Base-by-base conservation (phyloP, 495 filamentous ascomycete genomes). In the Penicillium herquei region DNA sequence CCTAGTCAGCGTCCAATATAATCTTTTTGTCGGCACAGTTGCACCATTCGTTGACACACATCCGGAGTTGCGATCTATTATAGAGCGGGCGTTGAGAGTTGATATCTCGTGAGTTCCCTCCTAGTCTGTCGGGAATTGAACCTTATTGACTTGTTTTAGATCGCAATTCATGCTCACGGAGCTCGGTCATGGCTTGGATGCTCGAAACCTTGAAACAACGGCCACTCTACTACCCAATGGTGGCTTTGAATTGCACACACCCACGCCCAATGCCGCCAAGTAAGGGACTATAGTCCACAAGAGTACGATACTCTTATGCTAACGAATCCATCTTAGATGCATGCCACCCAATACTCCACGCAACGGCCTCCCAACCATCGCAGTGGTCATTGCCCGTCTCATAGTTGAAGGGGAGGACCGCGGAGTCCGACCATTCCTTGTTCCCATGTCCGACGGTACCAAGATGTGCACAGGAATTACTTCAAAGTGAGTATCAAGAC, bases 151-250 rank as follows among this genome's bases (percentile, higher is more conserved):
- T 7, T 30, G 2, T 0, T 26, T 48, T 17, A 48, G 45, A 8
- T 13, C 45, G 3, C 64, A 68, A 39, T 76, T 64, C 44, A 54
- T 74, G 56, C 55, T 76, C 0, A 76, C 68, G 2, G 72, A 76
- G 54, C 41, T 74, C 16, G 68, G 71, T 2, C 72, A 72, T 50
- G 71, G 73, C 1, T 49, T 71, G 3, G 73, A 76, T 59, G 71
- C 71, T 9, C 56, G 57, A 6, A 70, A 70, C 26, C 54, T 76
- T 16, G 71, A 76, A 60, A 76, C 73, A 13, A 73, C 67, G 8
- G 73, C 70, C 18, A 73, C 69, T 14, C 55, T 49, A 12, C 52
- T 65, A 40, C 49, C 63, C 16, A 58, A 72, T 49, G 70, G 73
- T 6, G 60, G 52, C 2, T 73, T 76, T 58, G 61, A 67, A 6